Evolutionary conservation across 1,139 yeast genomes (phyloP).

Genomic region (Pichia sp.): DNA sequence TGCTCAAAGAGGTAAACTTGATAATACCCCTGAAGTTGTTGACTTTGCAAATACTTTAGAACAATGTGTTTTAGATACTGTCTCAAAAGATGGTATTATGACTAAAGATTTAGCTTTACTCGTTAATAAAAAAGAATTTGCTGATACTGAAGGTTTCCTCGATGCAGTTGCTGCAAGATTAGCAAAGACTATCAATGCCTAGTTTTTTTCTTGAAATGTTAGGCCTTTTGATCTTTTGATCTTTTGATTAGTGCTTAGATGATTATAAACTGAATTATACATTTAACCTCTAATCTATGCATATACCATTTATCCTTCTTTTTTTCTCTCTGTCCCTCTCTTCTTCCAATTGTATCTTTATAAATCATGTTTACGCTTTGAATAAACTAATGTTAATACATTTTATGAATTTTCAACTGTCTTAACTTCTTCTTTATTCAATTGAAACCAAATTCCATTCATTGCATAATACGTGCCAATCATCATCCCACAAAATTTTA

Average conservation of each 20-base stretch:
- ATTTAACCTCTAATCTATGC: neutral
- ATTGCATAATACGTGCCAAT: conserved; percentile 38
- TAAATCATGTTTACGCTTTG: conserved; percentile 8
- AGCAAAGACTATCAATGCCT: conserved; percentile 14
- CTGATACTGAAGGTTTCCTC: conserved; percentile 84
- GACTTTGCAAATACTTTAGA: conserved; percentile 74
- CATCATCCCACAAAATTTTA: conserved; percentile 35
- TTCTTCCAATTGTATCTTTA: neutral
- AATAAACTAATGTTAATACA: conserved; percentile 7
- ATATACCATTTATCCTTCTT: conserved; percentile 1
- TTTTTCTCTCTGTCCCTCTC: neutral
- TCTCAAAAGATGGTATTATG: conserved; percentile 78
- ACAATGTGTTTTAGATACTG: conserved; percentile 79
- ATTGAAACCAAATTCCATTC: conserved; percentile 33
- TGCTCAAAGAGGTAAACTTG: conserved; percentile 71
- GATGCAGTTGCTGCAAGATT: conserved; percentile 62
- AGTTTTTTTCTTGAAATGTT: neutral
- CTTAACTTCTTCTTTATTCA: conserved; percentile 28
- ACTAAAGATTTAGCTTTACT: conserved; percentile 92
- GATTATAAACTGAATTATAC: conserved; percentile 12
- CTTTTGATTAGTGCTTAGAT: neutral
- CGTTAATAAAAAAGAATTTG: conserved; percentile 71
- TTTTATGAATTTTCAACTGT: neutral
- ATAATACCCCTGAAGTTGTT: conserved; percentile 75
- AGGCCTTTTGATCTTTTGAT: no score